Percentiles rank a stretch among this genome's conserved stretches.
Conservation (phyloP, 2,329 filamentous ascomycete genomes). For the Monosporascus sp. region DNA sequence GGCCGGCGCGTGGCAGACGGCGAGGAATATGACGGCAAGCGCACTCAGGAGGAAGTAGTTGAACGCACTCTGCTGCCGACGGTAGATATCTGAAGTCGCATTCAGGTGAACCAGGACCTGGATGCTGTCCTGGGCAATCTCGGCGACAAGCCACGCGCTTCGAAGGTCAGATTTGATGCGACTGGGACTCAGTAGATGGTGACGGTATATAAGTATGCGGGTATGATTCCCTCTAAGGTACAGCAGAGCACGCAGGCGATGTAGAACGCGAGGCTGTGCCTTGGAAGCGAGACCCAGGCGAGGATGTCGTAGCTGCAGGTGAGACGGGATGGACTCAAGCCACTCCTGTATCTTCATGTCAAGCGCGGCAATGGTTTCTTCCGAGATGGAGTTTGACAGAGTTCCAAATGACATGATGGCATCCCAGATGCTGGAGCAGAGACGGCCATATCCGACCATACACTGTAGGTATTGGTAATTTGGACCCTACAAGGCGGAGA, state of each 20-base stretch:
- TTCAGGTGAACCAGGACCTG: constrained; percentile 33
- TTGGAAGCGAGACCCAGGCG: no score
- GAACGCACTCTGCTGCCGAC: no score
- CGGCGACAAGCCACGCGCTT: neutral
- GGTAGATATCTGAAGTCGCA: no score
- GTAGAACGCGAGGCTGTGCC: constrained; percentile 20
- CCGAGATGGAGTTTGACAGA: no score
- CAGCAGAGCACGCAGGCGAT: constrained; percentile 36
- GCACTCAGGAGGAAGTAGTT: no score
- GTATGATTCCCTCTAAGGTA: constrained; percentile 42
- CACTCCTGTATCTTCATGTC: no score
- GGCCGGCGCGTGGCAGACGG: no score
- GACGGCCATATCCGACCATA: constrained; percentile 42
- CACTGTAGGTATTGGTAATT: constrained; percentile 35
- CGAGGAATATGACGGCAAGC: no score
- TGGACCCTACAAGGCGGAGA: no score
- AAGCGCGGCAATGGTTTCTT: no score
- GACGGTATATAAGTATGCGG: constrained; percentile 39
- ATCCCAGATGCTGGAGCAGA: constrained; percentile 43
- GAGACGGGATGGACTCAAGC: no score
- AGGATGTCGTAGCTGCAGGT: no score
- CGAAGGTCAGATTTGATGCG: constrained; percentile 23
- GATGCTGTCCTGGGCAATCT: constrained; percentile 25
- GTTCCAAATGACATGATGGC: constrained; percentile 26
- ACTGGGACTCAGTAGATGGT: constrained; percentile 33